Evolutionary conservation across 495 filamentous ascomycete species (phyloP), one percentile per base, ranked within the genome.

Genomic region (Penicillium bovifimosum): DNA sequence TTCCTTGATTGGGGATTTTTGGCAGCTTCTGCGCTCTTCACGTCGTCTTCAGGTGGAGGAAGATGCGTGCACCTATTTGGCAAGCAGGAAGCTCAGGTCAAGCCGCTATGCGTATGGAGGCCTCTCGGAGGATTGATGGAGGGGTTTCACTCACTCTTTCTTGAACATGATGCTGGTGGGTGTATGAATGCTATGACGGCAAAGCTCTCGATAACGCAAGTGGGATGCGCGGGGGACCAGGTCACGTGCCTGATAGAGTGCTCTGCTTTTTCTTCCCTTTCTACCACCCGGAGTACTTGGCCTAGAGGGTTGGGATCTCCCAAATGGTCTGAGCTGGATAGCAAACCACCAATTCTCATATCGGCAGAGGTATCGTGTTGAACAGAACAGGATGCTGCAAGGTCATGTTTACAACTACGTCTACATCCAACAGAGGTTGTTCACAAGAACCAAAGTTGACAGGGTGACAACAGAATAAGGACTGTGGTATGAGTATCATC

Each of bases 91-190:
- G 28, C 18, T 28, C 29, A 1, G 5, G 3, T 16, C 6, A 24
- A 10, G n/a, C 38, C 13, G 14, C 20, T 14, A 11, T 26, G 0
- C 38, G 1, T 10, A 7, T 10, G 0, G 0, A 0, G 18, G 3
- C 3, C 9, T 27, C 0, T 14, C 8, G 3, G 41, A 6, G 41
- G n/a, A 40, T 8, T 9, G 32, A 27, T n/a, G 10, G 10, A 36
- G 14, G 24, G 33, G 20, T 8, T 45, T 17, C 0, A 73, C 78
- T 67, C 69, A 91, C 90, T 91, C 88, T 80, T 93, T 95, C 64
- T 93, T 95, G 63, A 95, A 95, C 90, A 95, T 95, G 56, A 44
- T 72, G 52, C 44, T 56, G 51, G 47, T 59, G 63, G 46, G 46
- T 38, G 41, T 44, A 26, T 18, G 53, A 24, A 32, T 60, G 45